These are phyloP conservation scores for Sporothrix phasma DNA, from an alignment of 2,329 filamentous ascomycete genomes.

Conservation along the genomic window DNA sequence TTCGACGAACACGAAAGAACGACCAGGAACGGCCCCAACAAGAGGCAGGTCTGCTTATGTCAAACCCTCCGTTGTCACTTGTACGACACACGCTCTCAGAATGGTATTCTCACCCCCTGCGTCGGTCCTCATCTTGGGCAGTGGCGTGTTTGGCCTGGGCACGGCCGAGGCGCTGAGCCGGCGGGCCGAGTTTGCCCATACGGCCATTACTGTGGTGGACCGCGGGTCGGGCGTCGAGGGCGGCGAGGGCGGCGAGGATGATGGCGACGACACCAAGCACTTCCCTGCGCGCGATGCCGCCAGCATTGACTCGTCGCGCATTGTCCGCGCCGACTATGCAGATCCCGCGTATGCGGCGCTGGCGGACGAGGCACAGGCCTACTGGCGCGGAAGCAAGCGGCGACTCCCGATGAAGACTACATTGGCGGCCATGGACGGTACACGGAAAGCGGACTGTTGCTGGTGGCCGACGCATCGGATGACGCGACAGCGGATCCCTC, in stretches of 20 bases:
- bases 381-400: slow-evolving; percentile 43
- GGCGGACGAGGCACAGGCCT: slow-evolving; percentile 56
- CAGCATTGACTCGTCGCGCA: slow-evolving; percentile 53
- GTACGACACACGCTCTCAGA: not conserved
- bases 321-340: slow-evolving; percentile 68
- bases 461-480: slow-evolving; percentile 45
- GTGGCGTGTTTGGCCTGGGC: slow-evolving; percentile 52
- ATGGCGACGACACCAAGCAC: slow-evolving; percentile 27
- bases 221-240: slow-evolving; percentile 29
- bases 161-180: slow-evolving; percentile 59
- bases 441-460: slow-evolving; percentile 56
- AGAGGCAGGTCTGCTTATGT: too few species aligned
- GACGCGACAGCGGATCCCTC: not conserved
- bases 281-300: slow-evolving; percentile 52
- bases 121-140: slow-evolving; percentile 58
- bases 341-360: slow-evolving; percentile 67
- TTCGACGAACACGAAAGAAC: not conserved
- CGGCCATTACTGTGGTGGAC: slow-evolving; percentile 51
- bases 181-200: slow-evolving; percentile 44
- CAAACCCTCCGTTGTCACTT: not conserved
- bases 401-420: slow-evolving; percentile 32
- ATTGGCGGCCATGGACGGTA: slow-evolving; percentile 58
- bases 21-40: not conserved
- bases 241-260: slow-evolving; percentile 13
- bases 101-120: slow-evolving; percentile 27